A percentile compares a stretch with the other conserved stretches of the same genome.
Evolutionary conservation across 2,329 filamentous ascomycete species (phyloP).

Genomic region (Escovopsis sp.): DNA sequence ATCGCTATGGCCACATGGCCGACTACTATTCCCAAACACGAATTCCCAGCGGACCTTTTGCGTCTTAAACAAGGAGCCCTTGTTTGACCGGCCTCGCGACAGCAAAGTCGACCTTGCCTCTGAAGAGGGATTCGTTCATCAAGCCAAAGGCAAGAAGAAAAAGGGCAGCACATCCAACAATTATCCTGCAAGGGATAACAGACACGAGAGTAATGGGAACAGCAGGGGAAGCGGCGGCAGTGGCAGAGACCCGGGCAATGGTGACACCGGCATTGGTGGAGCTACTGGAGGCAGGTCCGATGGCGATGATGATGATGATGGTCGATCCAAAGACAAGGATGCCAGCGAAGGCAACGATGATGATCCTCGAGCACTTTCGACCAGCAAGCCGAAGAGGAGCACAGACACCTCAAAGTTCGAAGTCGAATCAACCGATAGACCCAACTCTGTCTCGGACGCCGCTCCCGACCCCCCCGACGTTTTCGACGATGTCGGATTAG

Average conservation of each 20-base stretch:
- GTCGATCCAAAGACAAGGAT: constrained; percentile 9
- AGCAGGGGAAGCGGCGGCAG: neutral
- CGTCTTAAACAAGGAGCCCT: neutral
- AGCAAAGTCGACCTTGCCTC: constrained; percentile 42
- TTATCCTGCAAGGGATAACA: neutral
- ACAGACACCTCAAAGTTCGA: constrained; percentile 15
- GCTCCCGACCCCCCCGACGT: constrained; percentile 14
- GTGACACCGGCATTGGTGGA: constrained; percentile 2
- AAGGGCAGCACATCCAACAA: constrained; percentile 11
- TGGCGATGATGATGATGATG: constrained; percentile 41
- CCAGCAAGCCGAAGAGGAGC: constrained; percentile 27
- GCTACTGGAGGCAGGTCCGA: constrained; percentile 10
- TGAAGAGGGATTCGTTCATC: constrained; percentile 38
- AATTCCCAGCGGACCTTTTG: too few relatives aligned
- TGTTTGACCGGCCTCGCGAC: constrained; percentile 27
- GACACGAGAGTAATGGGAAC: neutral
- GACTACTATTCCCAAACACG: too few relatives aligned
- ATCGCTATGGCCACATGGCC: neutral
- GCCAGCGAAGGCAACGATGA: constrained; percentile 13
- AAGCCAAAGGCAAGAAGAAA: constrained; percentile 43
- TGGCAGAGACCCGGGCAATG: neutral
- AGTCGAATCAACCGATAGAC: constrained; percentile 6
- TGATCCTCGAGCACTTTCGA: constrained; percentile 8
- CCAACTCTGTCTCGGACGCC: neutral
- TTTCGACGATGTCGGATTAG: constrained; percentile 54